phyloP scores from a whole-genome alignment of 108 stramenopile genomes.

The Fragilaria radians region DNA sequence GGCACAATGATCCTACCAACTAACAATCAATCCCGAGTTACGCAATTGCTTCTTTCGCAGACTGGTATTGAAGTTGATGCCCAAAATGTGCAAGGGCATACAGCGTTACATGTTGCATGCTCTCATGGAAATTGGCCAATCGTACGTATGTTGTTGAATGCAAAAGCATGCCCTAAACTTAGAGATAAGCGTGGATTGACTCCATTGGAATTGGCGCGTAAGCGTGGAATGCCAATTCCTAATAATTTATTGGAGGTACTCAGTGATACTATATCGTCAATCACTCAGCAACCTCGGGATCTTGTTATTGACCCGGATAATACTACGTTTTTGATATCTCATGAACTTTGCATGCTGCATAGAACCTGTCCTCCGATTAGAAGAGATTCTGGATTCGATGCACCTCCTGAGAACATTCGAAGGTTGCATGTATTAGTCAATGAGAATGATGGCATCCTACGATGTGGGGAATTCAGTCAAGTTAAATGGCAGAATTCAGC shows the following conservation, averaged over 20 bases:
- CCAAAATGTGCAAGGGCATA: constrained; percentile 67
- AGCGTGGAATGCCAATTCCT: constrained; percentile 79
- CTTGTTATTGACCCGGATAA: constrained; percentile 78
- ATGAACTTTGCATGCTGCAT: constrained; percentile 77
- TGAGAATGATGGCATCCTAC: constrained; percentile 71
- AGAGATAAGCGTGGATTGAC: constrained; percentile 73
- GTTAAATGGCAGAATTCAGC: constrained; percentile 67
- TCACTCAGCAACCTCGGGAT: constrained; percentile 58
- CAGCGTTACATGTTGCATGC: constrained; percentile 77
- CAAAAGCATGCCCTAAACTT: constrained; percentile 48
- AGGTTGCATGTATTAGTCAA: constrained; percentile 76
- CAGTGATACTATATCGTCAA: constrained; percentile 39
- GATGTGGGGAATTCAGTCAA: constrained; percentile 59
- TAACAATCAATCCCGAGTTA: constrained; percentile 19
- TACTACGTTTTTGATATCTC: constrained; percentile 63
- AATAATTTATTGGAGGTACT: constrained; percentile 53
- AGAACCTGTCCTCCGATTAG: constrained; percentile 79
- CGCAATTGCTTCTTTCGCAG: constrained; percentile 52
- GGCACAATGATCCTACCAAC: neutral
- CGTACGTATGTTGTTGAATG: constrained; percentile 55
- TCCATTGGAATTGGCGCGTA: constrained; percentile 67
- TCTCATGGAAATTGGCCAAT: constrained; percentile 76
- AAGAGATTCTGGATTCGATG: constrained; percentile 57
- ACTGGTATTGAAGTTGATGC: constrained; percentile 76
- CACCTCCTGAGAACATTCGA: constrained; percentile 84